These are phyloP conservation scores for Xerocomellus amylosporus DNA, from an alignment of 768 basidiomycete genomes.

Conservation along the genomic window DNA sequence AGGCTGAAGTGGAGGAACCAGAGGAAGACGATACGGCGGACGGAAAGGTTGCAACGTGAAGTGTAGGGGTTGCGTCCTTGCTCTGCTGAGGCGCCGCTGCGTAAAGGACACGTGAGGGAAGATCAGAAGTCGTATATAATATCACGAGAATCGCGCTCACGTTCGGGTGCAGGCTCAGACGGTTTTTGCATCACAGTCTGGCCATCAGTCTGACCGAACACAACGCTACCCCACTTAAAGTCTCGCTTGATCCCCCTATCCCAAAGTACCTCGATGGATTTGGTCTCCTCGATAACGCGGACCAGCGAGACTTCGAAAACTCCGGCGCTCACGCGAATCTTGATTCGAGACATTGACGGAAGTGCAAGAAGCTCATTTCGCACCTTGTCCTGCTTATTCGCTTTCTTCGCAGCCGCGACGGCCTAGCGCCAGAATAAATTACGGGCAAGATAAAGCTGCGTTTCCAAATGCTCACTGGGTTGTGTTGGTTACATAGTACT, in stretches of 20 bases:
- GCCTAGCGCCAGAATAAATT: constrained; percentile 43
- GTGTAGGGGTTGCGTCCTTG: constrained; percentile 13
- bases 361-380: constrained; percentile 67
- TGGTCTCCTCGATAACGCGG: constrained; percentile 63
- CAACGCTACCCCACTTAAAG: constrained; percentile 80
- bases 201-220: constrained; percentile 71
- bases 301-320: constrained; percentile 84
- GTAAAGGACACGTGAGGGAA: background rate
- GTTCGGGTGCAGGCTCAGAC: constrained; percentile 48
- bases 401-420: constrained; percentile 70
- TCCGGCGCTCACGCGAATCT: constrained; percentile 79
- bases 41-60: constrained; percentile 26
- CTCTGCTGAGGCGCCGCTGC: constrained; percentile 19
- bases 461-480: constrained; percentile 62
- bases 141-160: constrained; percentile 35
- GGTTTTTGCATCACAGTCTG: constrained; percentile 70
- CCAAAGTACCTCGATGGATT: constrained; percentile 80
- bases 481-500: constrained; percentile 83
- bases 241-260: constrained; percentile 69
- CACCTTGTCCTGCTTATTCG: constrained; percentile 71
- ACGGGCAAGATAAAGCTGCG: background rate
- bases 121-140: constrained; percentile 2
- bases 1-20: constrained; percentile 18
- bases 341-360: constrained; percentile 70
- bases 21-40: constrained; percentile 18